Evolutionary conservation across 169 alveolate genomes (phyloP).

Genomic region (Plasmodium vinckei): DNA sequence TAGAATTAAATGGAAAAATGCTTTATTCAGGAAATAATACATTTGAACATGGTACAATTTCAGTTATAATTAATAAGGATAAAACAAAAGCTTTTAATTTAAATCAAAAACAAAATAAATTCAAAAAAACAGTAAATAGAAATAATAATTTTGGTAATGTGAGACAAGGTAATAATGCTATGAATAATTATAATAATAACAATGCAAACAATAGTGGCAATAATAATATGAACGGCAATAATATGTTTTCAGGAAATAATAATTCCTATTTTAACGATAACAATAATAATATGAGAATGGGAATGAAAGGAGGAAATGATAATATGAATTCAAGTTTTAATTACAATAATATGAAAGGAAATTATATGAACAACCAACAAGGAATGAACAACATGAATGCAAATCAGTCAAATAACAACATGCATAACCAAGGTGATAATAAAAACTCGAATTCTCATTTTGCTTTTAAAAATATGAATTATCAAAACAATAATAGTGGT

Average conservation of each 20-base stretch:
- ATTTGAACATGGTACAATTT: slow-evolving; percentile 57
- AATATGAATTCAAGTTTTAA: slow-evolving; percentile 24
- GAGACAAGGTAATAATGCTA: slow-evolving; percentile 45
- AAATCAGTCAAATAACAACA: slow-evolving; percentile 41
- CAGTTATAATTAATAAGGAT: slow-evolving; percentile 68
- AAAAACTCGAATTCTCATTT: slow-evolving; percentile 19
- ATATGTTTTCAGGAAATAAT: slow-evolving; percentile 17
- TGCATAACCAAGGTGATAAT: slow-evolving; percentile 23
- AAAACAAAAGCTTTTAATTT: slow-evolving; percentile 44
- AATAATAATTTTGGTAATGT: slow-evolving; percentile 33
- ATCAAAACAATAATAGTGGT: slow-evolving; percentile 4
- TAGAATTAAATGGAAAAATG: slow-evolving; percentile 67
- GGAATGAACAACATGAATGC: slow-evolving; percentile 15
- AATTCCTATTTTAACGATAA: slow-evolving; percentile 34
- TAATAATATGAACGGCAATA: slow-evolving; percentile 2
- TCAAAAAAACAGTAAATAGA: slow-evolving; percentile 39
- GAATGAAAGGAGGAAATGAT: slow-evolving; percentile 13
- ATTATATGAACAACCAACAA: slow-evolving; percentile 20
- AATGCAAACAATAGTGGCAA: slow-evolving; percentile 4
- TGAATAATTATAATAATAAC: slow-evolving; percentile 14
- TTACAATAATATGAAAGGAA: slow-evolving; percentile 32
- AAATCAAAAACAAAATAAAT: slow-evolving; percentile 64
- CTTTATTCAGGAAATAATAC: slow-evolving; percentile 59
- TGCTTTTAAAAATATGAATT: slow-evolving; percentile 48
- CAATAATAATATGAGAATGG: slow-evolving; percentile 54